Evolutionary conservation across 2,329 filamentous ascomycete species (phyloP), one percentile per base, ranked within the genome.

Genomic region (Fusarium sp.): DNA sequence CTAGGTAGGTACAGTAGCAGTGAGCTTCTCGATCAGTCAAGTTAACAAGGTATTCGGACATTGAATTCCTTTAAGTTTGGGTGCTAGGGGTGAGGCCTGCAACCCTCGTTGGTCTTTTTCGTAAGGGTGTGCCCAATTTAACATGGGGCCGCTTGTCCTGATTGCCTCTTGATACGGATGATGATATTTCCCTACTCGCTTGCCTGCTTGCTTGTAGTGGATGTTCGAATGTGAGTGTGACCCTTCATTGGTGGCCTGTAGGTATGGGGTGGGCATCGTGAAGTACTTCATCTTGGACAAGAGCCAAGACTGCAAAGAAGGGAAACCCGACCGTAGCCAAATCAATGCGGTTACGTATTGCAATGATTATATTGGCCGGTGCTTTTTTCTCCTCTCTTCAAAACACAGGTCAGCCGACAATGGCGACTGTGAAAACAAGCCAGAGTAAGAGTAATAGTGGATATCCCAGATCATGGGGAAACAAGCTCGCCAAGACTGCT

Each of bases 11-110:
- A n/a, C n/a, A n/a, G 29, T 31, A 44, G 39, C 23, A 64, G 35
- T 21, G 33, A 41, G 60, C 16, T 43, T 39, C 31, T 59, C 20
- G 53, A 26, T 28, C 49, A 31, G n/a, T 21, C 26, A 35, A 28
- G 28, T 33, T 33, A 35, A 38, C 24, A 9, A 43, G 29, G 33
- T 26, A 49, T 37, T 38, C 65, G 67, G 67, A 70, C 62, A 69
- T 69, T 63, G 62, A 65, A 69, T 70, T 69, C 63, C 67, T 66
- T 69, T 60, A 31, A 37, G 62, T 66, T 66, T 47, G 41, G 46
- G 42, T 28, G 21, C 33, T 49, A 49, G 42, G 39, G 33, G 50
- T 52, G 61, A 62, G 52, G 57, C 48, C 43, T 58, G 57, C 48
- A 52, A 53, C 41, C 62, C 53, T 47, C 37, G 38, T 58, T 67